Conservation (phyloP, 2,329 filamentous ascomycete genomes). For the Truncatella angustata region DNA sequence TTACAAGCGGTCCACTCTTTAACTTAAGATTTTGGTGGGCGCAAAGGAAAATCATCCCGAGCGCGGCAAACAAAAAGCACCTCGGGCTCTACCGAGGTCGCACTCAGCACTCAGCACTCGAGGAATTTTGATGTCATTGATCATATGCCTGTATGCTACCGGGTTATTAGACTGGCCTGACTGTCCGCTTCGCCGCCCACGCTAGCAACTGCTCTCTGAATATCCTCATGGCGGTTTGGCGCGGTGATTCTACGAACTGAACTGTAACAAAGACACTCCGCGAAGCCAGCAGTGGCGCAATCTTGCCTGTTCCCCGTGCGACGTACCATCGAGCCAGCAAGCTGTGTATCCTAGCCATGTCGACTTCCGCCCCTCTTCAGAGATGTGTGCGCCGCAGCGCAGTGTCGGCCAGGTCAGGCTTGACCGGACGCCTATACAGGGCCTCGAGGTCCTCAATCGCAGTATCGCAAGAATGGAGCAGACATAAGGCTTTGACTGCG, state of each 20-base stretch:
- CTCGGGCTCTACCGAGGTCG: conserved; percentile 4
- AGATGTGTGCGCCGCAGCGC: conserved; percentile 23
- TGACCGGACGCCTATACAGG: conserved; percentile 15
- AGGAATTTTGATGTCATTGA: conserved; percentile 2
- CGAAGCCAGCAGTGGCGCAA: no score
- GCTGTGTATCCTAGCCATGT: conserved; percentile 23
- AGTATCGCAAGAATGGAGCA: conserved; percentile 13
- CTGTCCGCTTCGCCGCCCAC: no score
- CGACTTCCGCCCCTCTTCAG: conserved; percentile 24
- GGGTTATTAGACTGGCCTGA: no score
- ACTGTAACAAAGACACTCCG: no score
- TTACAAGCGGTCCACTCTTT: no score
- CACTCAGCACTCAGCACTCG: neutral
- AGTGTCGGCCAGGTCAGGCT: conserved; percentile 18
- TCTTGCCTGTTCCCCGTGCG: neutral
- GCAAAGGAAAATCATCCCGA: no score
- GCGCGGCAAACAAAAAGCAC: no score
- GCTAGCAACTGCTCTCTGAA: no score
- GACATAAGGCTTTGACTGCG: conserved; percentile 13
- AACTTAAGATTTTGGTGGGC: no score
- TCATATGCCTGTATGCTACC: neutral
- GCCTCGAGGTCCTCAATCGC: conserved; percentile 21
- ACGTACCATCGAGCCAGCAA: neutral
- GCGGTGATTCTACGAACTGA: no score
- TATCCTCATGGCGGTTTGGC: no score